Base-by-base conservation (phyloP, 768 basidiomycete genomes). In the Gelatoporia subvermispora region DNA sequence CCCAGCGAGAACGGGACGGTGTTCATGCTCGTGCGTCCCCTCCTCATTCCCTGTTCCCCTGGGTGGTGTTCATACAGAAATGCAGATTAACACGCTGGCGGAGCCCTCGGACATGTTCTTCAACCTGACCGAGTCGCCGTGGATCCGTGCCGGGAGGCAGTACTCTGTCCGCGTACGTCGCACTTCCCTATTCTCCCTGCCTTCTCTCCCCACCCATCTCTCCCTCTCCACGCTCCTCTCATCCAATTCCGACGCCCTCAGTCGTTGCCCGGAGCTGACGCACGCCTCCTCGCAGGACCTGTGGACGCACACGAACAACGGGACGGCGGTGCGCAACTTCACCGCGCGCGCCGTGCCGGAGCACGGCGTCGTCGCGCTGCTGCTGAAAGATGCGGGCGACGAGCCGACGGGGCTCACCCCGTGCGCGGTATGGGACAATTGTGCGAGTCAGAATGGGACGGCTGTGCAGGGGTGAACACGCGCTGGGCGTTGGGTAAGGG, bases 291-390 rank as follows among this genome's bases (percentile, higher is more conserved):
- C 34, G 18, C 48, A 85, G 81, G 85, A 87, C 57, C 68, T 86
- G 4, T 87, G 85, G 85, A 60, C 77, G 1, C 84, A 86, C 59
- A 84, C 81, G 16, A 67, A 83, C 56, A 85, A 83, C 54, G 82
- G 82, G 2, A 85, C 79, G 0, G 78, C 77, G 1, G 68, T 81
- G 20, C 73, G 83, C 15, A 79, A 76, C 60, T 70, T 84, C 55
- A 78, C 76, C 2, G 77, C 75, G 2, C 72, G 68, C 8, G 65
- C 62, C 18, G 81, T 86, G 15, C 83, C 84, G 3, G 56, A 81
- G 4, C 85, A 87, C 48, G 85, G 84, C 2, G 83, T 85, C 18
- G 76, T 81, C n/a, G 85, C 83, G 18, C 57, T 86, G 11, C 64
- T 88, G 46, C 63, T 86, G 35, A 74, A 73, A 39, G 85, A 87